Evolutionary conservation across 441 rosid species (phyloP), one percentile per base, ranked within the genome.

Genomic region (Isatis lusitanica): DNA sequence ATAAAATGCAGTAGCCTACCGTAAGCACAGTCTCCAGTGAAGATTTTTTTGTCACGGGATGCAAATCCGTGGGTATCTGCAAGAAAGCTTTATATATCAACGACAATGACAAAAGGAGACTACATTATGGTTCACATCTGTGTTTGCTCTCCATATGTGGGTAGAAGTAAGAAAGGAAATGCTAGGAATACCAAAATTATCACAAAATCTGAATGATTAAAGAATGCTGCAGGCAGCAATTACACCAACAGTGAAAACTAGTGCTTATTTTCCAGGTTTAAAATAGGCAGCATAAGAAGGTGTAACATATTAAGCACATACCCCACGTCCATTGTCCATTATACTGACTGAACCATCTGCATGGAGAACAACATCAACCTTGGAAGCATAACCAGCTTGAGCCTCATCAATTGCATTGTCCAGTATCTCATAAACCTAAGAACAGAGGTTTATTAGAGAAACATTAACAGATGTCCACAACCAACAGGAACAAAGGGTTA

Each of bases 371-470:
- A 88, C 90, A 31, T 85, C 87, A 62, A 94, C 71, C 40, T 81
- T 84, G 59, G 93, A 81, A 33, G 98, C 98, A 83, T 78, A 85
- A 48, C 98, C 97, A 6, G 97, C 97, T 85, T 92, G 98, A 60
- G 97, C 97, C 83, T 94, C 98, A 71, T 94, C 98, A 42, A 94
- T 85, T 9, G 93, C 97, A 78, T 94, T 94, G 81, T 94, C 98
- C 75, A 94, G 82, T 73, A 91, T 94, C 80, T 94, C 98, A 71
- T 92, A 94, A 56, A 94, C 97, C 98, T 94, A 78, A 55, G 2
- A 47, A 67, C 70, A 61, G 72, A 74, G 66, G 38, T 44, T 63
- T 75, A 39, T 21, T 50, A 80, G 43, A 66, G 17, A 68, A 63
- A 15, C 9, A 65, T 9, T 72, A 44, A 65, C 56, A 35, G 9